Percentiles rank a stretch among this genome's conserved stretches.
Conservation (phyloP, 78 protist genomes). For the Dictyostelium capitatum region DNA sequence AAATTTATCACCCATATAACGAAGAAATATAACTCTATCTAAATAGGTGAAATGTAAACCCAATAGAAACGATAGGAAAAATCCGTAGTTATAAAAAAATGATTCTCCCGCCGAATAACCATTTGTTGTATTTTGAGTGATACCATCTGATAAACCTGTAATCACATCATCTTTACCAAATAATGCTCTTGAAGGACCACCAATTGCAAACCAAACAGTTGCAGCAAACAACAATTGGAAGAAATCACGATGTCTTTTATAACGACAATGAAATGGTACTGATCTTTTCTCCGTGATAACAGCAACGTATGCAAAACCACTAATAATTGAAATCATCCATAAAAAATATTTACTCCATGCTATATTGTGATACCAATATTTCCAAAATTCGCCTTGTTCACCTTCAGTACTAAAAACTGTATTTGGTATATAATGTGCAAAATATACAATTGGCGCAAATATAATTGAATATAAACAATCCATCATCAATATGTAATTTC, state of each 20-base stretch:
- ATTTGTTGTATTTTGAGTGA: not conserved
- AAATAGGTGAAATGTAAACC: constrained; percentile 59
- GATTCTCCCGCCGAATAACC: constrained; percentile 8
- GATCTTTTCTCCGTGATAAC: constrained; percentile 48
- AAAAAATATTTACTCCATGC: constrained; percentile 43
- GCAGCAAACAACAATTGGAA: constrained; percentile 39
- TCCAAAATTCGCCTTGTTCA: not conserved
- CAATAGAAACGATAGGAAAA: constrained; percentile 17
- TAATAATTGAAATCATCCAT: constrained; percentile 35
- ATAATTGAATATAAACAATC: not conserved
- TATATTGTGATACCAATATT: constrained; percentile 41
- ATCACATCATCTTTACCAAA: constrained; percentile 43
- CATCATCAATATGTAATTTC: constrained; percentile 5
- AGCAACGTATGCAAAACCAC: constrained; percentile 63
- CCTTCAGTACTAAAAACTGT: not conserved
- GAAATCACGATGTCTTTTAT: constrained; percentile 61
- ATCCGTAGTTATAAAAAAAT: constrained; percentile 42
- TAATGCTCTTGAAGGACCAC: constrained; percentile 41
- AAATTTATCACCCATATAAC: constrained; percentile 68
- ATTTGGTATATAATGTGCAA: not conserved
- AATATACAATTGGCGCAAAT: constrained; percentile 43
- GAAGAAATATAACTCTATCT: constrained; percentile 41
- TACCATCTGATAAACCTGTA: not conserved
- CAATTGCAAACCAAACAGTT: constrained; percentile 12
- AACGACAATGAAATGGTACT: constrained; percentile 72